These are phyloP conservation scores for Pythium guiyangense DNA, from an alignment of 352 stramenopile genomes.

Conservation along the genomic window DNA sequence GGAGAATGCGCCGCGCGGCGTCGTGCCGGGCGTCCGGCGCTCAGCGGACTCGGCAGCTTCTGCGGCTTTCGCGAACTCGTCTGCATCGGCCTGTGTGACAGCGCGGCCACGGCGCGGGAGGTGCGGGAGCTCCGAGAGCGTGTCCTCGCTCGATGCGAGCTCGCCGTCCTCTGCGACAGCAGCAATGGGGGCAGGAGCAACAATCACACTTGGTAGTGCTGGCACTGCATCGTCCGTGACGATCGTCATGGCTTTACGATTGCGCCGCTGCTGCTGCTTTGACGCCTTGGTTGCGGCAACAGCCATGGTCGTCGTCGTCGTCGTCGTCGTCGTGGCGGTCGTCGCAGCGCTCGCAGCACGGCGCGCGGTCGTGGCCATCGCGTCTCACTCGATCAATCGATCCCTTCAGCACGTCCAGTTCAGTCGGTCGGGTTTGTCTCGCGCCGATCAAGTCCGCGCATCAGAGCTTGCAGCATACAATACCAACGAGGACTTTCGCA, in stretches of 20 bases:
- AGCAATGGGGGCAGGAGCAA: too few species aligned
- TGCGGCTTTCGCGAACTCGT: constrained; percentile 61
- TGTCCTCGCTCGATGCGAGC: constrained; percentile 2
- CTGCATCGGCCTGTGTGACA: constrained; percentile 51
- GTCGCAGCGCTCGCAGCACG: too few species aligned
- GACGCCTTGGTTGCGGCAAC: too few species aligned
- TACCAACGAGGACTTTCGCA: too few species aligned
- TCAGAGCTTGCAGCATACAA: too few species aligned
- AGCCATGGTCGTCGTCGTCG: too few species aligned
- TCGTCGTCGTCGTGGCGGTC: too few species aligned
- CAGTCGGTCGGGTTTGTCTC: too few species aligned
- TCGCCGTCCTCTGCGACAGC: background rate
- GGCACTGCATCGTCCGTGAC: background rate
- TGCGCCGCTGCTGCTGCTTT: background rate
- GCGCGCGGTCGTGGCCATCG: too few species aligned
- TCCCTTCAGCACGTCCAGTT: too few species aligned
- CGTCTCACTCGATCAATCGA: too few species aligned
- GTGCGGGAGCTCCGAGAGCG: constrained; percentile 6
- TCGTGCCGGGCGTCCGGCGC: background rate
- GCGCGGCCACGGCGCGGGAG: constrained; percentile 15
- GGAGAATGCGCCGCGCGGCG: constrained; percentile 16
- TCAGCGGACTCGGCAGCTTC: constrained; percentile 18
- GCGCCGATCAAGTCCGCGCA: too few species aligned
- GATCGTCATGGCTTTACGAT: background rate
- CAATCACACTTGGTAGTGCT: background rate